phyloP scores from a whole-genome alignment of 495 filamentous ascomycete species.

The Penicillium parvum region DNA sequence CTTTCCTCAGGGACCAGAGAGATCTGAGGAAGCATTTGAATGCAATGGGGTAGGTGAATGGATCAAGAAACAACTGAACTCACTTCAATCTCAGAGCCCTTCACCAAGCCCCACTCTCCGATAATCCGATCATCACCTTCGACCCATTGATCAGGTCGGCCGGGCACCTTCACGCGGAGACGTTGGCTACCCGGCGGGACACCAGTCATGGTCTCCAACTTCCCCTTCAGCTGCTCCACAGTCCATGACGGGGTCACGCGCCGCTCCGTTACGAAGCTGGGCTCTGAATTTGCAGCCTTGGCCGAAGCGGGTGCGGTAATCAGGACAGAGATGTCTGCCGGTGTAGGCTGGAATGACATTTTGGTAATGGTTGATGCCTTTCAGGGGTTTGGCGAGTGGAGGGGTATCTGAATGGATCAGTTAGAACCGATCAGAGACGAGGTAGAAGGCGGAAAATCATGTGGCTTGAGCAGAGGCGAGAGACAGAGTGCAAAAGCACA shows the following conservation, averaged over 20 bases:
- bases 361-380: slow-evolving; percentile 2
- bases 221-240: slow-evolving; percentile 76
- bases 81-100: slow-evolving; percentile 45
- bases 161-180: slow-evolving; percentile 46
- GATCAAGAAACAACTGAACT: not conserved
- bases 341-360: slow-evolving; percentile 51
- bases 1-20: no score
- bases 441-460: no score
- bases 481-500: not conserved
- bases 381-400: not conserved
- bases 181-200: slow-evolving; percentile 77
- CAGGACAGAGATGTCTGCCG: slow-evolving; percentile 77
- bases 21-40: no score
- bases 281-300: slow-evolving; percentile 65
- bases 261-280: slow-evolving; percentile 74
- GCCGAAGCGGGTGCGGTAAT: slow-evolving; percentile 70
- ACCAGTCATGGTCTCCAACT: slow-evolving; percentile 91
- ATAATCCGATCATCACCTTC: slow-evolving; percentile 33
- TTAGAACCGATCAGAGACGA: not conserved
- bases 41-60: no score
- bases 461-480: no score
- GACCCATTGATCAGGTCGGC: slow-evolving; percentile 36
- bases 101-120: slow-evolving; percentile 37
- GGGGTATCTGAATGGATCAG: not conserved
- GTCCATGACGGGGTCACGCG: slow-evolving; percentile 92